Conservation (phyloP, 2,329 filamentous ascomycete genomes). For the Intubia oerlemansii region DNA sequence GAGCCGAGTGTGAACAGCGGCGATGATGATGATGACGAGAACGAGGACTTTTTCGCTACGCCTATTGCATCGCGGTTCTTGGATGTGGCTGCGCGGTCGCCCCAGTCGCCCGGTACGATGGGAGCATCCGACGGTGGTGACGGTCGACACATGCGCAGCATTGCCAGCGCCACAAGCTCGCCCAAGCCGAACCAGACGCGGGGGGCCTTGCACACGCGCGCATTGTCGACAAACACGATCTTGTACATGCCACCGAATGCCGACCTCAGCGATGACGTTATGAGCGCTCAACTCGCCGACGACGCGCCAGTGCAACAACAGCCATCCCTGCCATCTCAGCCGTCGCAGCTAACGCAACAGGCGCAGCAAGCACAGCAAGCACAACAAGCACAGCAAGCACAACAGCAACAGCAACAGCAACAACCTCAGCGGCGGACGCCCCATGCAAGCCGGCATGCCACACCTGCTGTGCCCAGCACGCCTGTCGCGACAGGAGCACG, state of each 20-base stretch:
- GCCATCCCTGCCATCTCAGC: slow-evolving; percentile 10
- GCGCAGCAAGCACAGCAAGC: too few species aligned
- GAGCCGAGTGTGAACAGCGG: slow-evolving; percentile 25
- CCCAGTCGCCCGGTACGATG: slow-evolving; percentile 6
- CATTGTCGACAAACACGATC: slow-evolving; percentile 63
- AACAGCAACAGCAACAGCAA: too few species aligned
- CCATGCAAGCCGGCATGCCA: slow-evolving; percentile 20
- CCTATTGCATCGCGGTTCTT: slow-evolving; percentile 16
- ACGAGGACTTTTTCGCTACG: slow-evolving; percentile 34
- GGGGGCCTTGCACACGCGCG: slow-evolving; percentile 40
- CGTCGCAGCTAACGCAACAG: too few species aligned
- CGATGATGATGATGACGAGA: slow-evolving; percentile 11
- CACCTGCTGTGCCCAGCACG: slow-evolving; percentile 15
- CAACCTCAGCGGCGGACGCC: too few species aligned
- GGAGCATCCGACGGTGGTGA: background rate
- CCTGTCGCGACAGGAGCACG: slow-evolving; percentile 14
- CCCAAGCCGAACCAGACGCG: slow-evolving; percentile 2
- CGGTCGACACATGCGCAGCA: background rate
- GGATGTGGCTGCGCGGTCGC: slow-evolving; percentile 5
- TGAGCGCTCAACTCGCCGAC: slow-evolving; percentile 16
- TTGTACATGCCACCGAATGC: slow-evolving; percentile 48
- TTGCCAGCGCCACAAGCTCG: slow-evolving; percentile 1
- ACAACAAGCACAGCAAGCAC: too few species aligned
- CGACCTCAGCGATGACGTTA: slow-evolving; percentile 1
- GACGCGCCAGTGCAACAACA: slow-evolving; percentile 16